phyloP scores from a whole-genome alignment of 2,329 filamentous ascomycete species.

The Proliferodiscus dingleyae region DNA sequence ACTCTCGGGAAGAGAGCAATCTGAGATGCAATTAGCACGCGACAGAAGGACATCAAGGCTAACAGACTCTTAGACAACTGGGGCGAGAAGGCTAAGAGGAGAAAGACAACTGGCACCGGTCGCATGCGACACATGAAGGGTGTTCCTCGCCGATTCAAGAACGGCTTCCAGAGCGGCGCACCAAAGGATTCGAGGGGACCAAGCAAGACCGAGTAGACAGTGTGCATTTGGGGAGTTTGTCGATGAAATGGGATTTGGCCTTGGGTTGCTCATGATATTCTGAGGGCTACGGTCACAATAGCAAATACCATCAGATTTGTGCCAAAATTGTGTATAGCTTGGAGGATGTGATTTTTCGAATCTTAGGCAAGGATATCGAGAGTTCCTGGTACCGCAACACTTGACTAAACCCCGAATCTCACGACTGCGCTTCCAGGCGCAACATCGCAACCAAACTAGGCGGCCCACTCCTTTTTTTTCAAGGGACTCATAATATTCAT shows the following conservation, averaged over 20 bases:
- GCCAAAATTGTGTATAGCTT: slow-evolving; percentile 20
- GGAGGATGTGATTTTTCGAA: slow-evolving; percentile 14
- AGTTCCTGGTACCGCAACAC: slow-evolving; percentile 1
- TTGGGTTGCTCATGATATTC: slow-evolving; percentile 28
- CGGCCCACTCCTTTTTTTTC: neutral
- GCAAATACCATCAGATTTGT: slow-evolving; percentile 32
- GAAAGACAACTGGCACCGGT: slow-evolving; percentile 98
- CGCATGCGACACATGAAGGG: slow-evolving; percentile 93
- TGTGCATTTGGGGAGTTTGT: slow-evolving; percentile 32
- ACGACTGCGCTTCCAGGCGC: neutral
- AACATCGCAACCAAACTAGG: too few species aligned
- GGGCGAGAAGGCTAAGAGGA: slow-evolving; percentile 99
- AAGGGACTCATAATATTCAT: slow-evolving; percentile 22
- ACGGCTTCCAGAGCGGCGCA: slow-evolving; percentile 89
- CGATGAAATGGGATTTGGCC: slow-evolving; percentile 32
- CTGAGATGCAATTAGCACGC: slow-evolving; percentile 52
- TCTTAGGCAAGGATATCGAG: slow-evolving; percentile 5
- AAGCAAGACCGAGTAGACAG: slow-evolving; percentile 34
- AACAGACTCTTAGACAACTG: slow-evolving; percentile 88
- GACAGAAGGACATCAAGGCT: slow-evolving; percentile 65
- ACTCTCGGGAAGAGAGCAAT: slow-evolving; percentile 2
- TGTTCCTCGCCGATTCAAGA: slow-evolving; percentile 90
- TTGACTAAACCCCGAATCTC: slow-evolving; percentile 2
- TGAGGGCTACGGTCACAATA: slow-evolving; percentile 28
- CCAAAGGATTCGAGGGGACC: slow-evolving; percentile 79